These are phyloP conservation scores for Jacaranda copaia DNA, from an alignment of 257 asterid species.

Conservation along the genomic window DNA sequence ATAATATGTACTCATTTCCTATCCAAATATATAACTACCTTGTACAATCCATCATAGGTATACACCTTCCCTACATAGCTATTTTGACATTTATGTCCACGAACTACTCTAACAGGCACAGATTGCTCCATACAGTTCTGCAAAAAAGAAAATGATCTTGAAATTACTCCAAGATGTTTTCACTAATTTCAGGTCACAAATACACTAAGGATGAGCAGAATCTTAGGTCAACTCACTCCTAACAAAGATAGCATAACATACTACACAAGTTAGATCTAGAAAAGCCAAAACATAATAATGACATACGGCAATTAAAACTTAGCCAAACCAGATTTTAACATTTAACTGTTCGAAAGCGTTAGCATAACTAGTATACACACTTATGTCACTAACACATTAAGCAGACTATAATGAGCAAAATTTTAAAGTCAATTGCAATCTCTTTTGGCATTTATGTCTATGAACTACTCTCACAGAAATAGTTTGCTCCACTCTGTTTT, in stretches of 20 bases:
- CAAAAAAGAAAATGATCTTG: constrained; percentile 13
- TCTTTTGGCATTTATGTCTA: no score
- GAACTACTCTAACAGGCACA: constrained; percentile 77
- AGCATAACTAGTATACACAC: no score
- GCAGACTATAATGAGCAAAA: no score
- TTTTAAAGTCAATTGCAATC: no score
- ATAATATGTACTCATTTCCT: neutral
- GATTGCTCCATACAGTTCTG: constrained; percentile 77
- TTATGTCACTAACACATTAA: no score
- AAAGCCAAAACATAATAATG: no score
- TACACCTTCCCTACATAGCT: constrained; percentile 93
- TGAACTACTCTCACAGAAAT: no score
- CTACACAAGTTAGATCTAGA: no score
- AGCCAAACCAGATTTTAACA: no score
- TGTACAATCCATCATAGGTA: constrained; percentile 90
- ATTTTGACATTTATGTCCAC: constrained; percentile 77
- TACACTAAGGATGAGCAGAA: neutral
- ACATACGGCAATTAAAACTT: no score
- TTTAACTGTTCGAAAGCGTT: no score
- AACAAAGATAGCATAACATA: neutral
- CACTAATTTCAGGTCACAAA: neutral
- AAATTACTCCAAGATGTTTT: constrained; percentile 19
- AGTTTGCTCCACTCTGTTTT: no score
- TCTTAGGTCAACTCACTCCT: neutral
- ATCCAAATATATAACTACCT: constrained; percentile 50